Percentiles rank a stretch among this genome's conserved stretches.
Evolutionary conservation across 225 moss, liverwort and hornwort genomes (phyloP).

Genomic region (Pleurozium schreberi): DNA sequence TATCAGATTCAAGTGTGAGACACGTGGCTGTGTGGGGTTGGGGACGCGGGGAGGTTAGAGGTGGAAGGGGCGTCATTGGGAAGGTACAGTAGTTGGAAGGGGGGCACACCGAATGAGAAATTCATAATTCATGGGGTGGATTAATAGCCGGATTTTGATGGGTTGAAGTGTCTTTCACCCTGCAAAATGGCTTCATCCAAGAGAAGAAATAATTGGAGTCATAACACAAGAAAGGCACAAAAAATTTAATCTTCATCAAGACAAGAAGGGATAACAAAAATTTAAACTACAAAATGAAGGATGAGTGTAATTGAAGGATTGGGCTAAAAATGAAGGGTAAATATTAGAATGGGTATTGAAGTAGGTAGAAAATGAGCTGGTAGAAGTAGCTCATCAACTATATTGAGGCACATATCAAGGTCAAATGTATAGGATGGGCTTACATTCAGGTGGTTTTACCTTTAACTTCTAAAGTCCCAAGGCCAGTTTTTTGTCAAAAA

Average conservation of each 20-base stretch:
- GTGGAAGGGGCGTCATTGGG: neutral
- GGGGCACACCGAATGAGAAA: neutral
- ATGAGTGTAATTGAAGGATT: neutral
- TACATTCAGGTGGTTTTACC: too few relatives aligned
- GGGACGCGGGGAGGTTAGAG: neutral
- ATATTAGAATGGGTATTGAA: neutral
- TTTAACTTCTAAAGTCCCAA: too few relatives aligned
- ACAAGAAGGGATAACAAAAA: neutral
- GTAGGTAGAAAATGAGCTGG: neutral
- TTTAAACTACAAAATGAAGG: too few relatives aligned
- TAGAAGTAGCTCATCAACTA: neutral
- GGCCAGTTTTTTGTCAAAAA: too few relatives aligned
- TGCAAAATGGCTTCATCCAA: neutral
- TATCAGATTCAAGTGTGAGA: neutral
- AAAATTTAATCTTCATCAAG: neutral
- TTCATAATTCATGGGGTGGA: neutral
- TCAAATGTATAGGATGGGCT: accelerated
- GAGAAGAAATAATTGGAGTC: neutral
- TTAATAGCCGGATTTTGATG: neutral
- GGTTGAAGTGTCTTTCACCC: neutral
- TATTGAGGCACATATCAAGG: neutral
- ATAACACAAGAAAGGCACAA: accelerated
- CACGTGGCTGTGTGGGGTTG: neutral
- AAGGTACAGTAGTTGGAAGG: neutral
- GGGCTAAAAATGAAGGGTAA: neutral